Conservation (phyloP, 1,139 yeast species). For the Arxiozyma slooffiae region DNA sequence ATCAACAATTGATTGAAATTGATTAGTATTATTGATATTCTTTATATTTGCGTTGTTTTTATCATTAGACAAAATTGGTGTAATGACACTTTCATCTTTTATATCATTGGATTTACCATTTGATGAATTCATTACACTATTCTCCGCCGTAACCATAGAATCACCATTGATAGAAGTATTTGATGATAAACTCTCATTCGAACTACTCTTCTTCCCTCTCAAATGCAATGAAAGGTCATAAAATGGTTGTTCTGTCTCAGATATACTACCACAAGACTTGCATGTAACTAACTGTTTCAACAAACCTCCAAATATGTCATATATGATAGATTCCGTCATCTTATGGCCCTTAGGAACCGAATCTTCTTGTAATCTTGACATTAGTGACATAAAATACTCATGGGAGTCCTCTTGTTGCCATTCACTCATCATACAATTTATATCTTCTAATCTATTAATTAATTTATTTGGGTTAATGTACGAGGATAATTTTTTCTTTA, state of each 20-base stretch:
- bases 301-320: conserved; percentile 90
- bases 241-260: conserved; percentile 88
- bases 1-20: conserved; percentile 11
- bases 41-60: not conserved
- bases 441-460: conserved; percentile 65
- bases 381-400: conserved; percentile 86
- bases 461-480: conserved; percentile 66
- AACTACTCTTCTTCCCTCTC: conserved; percentile 37
- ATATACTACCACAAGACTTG: conserved; percentile 63
- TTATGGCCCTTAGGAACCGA: conserved; percentile 81
- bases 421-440: conserved; percentile 91
- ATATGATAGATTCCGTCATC: conserved; percentile 68
- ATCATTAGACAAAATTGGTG: not conserved
- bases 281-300: conserved; percentile 79
- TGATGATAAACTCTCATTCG: conserved; percentile 22
- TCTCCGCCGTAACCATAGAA: not conserved
- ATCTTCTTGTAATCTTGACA: conserved; percentile 84
- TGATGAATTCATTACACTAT: not conserved
- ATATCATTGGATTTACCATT: not conserved
- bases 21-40: not conserved
- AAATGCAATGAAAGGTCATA: conserved; percentile 79
- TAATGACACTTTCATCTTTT: not conserved
- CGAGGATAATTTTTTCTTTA: conserved; percentile 30
- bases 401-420: conserved; percentile 98
- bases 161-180: conserved; percentile 2